These are phyloP conservation scores for Tylopilus felleus DNA, from an alignment of 768 basidiomycete species.

Conservation along the genomic window DNA sequence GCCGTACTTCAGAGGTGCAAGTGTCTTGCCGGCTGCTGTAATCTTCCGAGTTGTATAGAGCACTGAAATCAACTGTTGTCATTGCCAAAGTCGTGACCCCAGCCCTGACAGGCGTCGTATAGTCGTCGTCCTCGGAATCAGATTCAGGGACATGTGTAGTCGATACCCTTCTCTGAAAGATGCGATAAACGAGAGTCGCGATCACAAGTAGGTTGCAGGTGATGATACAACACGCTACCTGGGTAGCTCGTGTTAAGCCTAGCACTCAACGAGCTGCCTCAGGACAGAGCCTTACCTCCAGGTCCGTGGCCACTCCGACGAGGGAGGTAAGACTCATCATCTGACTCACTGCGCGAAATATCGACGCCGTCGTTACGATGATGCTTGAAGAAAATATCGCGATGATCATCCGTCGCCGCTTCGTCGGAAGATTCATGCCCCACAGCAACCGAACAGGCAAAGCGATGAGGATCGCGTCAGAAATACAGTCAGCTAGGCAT, in stretches of 20 bases:
- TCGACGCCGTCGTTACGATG: slow-evolving; percentile 7
- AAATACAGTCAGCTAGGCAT: slow-evolving; percentile 7
- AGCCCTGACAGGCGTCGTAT: neutral
- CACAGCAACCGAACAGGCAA: slow-evolving; percentile 1
- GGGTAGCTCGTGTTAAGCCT: neutral
- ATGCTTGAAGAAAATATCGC: slow-evolving; percentile 10
- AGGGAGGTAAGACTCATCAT: slow-evolving; percentile 4
- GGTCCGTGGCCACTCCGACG: slow-evolving; percentile 9
- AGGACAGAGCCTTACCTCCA: slow-evolving; percentile 10
- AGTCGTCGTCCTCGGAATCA: slow-evolving; percentile 8
- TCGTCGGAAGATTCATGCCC: slow-evolving; percentile 10
- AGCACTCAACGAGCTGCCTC: neutral
- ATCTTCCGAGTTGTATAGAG: neutral
- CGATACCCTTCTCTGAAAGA: neutral
- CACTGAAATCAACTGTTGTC: slow-evolving; percentile 15
- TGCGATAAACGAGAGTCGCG: slow-evolving; percentile 16
- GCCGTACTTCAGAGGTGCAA: neutral
- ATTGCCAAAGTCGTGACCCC: slow-evolving; percentile 1
- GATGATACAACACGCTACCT: slow-evolving; percentile 18
- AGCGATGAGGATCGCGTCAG: slow-evolving; percentile 6
- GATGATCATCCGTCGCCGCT: slow-evolving; percentile 6
- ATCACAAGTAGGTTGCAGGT: slow-evolving; percentile 22
- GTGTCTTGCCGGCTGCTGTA: neutral
- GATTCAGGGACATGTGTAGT: neutral
- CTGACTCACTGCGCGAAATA: slow-evolving; percentile 16